phyloP scores from a whole-genome alignment of 2,329 filamentous ascomycete species.

The Chaetoscypha palmicola region DNA sequence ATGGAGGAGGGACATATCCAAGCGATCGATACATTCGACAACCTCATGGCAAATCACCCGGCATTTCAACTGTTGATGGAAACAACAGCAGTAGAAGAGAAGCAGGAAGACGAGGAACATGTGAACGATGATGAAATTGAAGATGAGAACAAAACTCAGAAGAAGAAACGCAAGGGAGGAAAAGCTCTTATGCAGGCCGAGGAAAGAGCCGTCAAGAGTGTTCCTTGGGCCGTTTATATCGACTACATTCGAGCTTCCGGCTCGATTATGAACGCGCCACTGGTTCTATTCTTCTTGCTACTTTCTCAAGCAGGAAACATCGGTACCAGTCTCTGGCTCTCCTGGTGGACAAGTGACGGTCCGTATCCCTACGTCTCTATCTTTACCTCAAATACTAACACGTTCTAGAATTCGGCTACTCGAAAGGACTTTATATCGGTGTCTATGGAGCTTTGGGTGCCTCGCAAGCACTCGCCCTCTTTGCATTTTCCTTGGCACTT shows the following conservation, averaged over 20 bases:
- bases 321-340: constrained; percentile 82
- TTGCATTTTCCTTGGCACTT: constrained; percentile 70
- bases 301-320: constrained; percentile 76
- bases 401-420: constrained; percentile 51
- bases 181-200: constrained; percentile 65
- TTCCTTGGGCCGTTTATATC: constrained; percentile 56
- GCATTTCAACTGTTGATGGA: constrained; percentile 78
- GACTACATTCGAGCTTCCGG: constrained; percentile 59
- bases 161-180: constrained; percentile 44
- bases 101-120: constrained; percentile 44
- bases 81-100: constrained; percentile 68
- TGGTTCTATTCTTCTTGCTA: constrained; percentile 48
- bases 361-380: constrained; percentile 38
- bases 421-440: constrained; percentile 65
- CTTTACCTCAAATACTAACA: not conserved
- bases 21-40: constrained; percentile 82
- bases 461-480: constrained; percentile 66
- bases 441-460: constrained; percentile 65
- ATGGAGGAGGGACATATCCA: constrained; percentile 82
- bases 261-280: constrained; percentile 47
- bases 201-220: constrained; percentile 55
- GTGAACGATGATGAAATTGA: constrained; percentile 42
- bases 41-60: constrained; percentile 72
- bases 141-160: constrained; percentile 39
- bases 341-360: constrained; percentile 82